A percentile compares a stretch with the other conserved stretches of the same genome.
These are phyloP conservation scores for Vanilla planifolia DNA, from an alignment of 106 monocot species.

Conservation along the genomic window DNA sequence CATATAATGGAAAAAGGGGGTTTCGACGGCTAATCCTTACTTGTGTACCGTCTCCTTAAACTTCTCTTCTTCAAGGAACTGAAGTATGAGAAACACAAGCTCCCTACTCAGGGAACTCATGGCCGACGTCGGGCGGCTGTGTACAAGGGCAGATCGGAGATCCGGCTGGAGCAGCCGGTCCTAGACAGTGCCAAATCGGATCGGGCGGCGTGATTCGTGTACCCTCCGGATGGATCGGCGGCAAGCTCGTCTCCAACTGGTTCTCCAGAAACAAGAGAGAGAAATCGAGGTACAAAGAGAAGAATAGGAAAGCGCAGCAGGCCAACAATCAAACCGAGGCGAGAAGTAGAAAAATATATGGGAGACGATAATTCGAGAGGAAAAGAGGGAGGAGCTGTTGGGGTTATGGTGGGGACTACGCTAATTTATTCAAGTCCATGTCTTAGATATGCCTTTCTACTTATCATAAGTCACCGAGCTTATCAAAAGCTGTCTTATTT, in stretches of 20 bases:
- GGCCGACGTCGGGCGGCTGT: background rate
- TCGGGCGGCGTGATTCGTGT: background rate
- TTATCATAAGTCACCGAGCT: too few relatives aligned
- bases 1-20: slow-evolving; percentile 1
- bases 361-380: slow-evolving; percentile 7
- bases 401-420: slow-evolving; percentile 3
- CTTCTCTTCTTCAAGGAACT: slow-evolving; percentile 27
- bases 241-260: background rate
- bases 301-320: slow-evolving; percentile 1
- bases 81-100: slow-evolving; percentile 26
- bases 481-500: too few relatives aligned
- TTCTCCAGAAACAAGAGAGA: background rate
- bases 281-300: background rate
- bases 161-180: background rate
- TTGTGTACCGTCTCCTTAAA: slow-evolving; percentile 28
- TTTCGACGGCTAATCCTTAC: slow-evolving; percentile 18
- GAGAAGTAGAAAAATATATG: background rate
- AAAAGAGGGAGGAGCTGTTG: background rate
- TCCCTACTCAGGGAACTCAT: slow-evolving; percentile 17
- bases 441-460: too few relatives aligned
- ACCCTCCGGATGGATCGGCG: background rate
- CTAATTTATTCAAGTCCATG: too few relatives aligned
- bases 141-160: background rate
- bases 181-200: background rate
- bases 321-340: background rate